Evolutionary conservation across 2,329 filamentous ascomycete species (phyloP).

Genomic region (Aspergillus bombycis): DNA sequence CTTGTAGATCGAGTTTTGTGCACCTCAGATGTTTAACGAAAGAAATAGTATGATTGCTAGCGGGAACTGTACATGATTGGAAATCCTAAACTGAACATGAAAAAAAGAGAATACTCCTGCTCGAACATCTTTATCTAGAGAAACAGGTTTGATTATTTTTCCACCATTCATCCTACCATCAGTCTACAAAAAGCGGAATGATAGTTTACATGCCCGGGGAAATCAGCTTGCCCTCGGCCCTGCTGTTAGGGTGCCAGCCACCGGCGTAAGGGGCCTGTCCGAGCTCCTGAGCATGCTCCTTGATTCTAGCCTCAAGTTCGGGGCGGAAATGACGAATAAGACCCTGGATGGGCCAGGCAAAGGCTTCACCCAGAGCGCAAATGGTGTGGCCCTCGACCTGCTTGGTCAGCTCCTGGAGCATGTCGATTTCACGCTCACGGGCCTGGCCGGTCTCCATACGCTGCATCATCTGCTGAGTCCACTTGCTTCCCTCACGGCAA

Average conservation of each 20-base stretch:
- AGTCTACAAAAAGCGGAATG: slow-evolving; percentile 5
- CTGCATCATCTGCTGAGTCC: slow-evolving; percentile 99
- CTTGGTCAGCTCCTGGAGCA: slow-evolving; percentile 99
- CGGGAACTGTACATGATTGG: slow-evolving; percentile 4
- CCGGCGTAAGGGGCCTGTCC: slow-evolving; percentile 74
- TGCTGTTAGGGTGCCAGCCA: slow-evolving; percentile 79
- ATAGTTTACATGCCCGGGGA: slow-evolving; percentile 84
- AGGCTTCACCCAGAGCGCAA: slow-evolving; percentile 95
- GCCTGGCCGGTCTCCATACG: slow-evolving; percentile 92
- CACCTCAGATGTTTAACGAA: not conserved
- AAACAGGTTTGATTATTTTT: slow-evolving; percentile 8
- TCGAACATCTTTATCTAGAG: slow-evolving; percentile 9
- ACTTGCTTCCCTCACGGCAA: slow-evolving; percentile 98
- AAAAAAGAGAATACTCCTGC: slow-evolving; percentile 7
- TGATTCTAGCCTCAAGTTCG: slow-evolving; percentile 89
- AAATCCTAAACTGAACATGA: slow-evolving; percentile 11
- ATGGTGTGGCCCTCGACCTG: slow-evolving; percentile 99
- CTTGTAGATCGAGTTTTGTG: not conserved
- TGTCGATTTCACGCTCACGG: slow-evolving; percentile 91
- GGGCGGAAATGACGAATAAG: slow-evolving; percentile 97
- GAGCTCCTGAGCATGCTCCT: slow-evolving; percentile 72
- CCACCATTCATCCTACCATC: slow-evolving; percentile 7
- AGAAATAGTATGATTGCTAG: slow-evolving; percentile 10
- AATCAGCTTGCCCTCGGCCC: slow-evolving; percentile 78
- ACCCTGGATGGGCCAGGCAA: slow-evolving; percentile 97